Evolutionary conservation across 768 basidiomycete species (phyloP).

Genomic region (Piloderma croceum): DNA sequence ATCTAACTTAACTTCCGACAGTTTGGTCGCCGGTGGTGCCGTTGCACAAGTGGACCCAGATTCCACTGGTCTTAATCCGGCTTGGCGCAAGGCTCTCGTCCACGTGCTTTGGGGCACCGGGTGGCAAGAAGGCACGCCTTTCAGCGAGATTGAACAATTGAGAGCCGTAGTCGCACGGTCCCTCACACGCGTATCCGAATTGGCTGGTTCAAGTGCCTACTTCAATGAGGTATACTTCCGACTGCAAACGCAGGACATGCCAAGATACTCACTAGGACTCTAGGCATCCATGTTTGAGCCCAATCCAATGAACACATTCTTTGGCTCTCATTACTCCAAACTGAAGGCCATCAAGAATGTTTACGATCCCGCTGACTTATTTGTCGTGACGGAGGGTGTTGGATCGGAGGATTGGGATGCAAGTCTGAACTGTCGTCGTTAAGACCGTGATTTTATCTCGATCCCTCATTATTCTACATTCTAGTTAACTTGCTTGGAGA

Average conservation of each 20-base stretch:
- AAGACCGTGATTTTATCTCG: too few species aligned
- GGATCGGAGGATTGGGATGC: slow-evolving; percentile 51
- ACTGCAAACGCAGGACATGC: background rate
- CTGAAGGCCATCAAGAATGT: slow-evolving; percentile 38
- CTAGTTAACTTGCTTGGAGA: too few species aligned
- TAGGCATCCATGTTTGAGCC: slow-evolving; percentile 41
- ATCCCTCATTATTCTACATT: too few species aligned
- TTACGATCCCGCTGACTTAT: slow-evolving; percentile 42
- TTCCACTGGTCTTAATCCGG: slow-evolving; percentile 40
- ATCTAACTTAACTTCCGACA: slow-evolving; percentile 11
- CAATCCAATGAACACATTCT: slow-evolving; percentile 40
- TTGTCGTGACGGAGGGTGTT: slow-evolving; percentile 42
- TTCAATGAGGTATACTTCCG: slow-evolving; percentile 41
- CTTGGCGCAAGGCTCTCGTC: too few species aligned
- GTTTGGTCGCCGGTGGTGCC: slow-evolving; percentile 40
- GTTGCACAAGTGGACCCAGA: slow-evolving; percentile 33
- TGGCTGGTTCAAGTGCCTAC: slow-evolving; percentile 38
- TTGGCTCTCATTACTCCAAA: slow-evolving; percentile 37
- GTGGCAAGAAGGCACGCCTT: slow-evolving; percentile 17
- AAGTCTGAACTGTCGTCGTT: too few species aligned
- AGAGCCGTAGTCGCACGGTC: slow-evolving; percentile 9
- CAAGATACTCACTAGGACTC: background rate
- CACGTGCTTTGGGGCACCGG: slow-evolving; percentile 22
- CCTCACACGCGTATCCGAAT: slow-evolving; percentile 14
- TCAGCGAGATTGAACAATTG: slow-evolving; percentile 12